Conservation (phyloP, 352 stramenopile species). For the Phytopythium chamaehyphon region DNA sequence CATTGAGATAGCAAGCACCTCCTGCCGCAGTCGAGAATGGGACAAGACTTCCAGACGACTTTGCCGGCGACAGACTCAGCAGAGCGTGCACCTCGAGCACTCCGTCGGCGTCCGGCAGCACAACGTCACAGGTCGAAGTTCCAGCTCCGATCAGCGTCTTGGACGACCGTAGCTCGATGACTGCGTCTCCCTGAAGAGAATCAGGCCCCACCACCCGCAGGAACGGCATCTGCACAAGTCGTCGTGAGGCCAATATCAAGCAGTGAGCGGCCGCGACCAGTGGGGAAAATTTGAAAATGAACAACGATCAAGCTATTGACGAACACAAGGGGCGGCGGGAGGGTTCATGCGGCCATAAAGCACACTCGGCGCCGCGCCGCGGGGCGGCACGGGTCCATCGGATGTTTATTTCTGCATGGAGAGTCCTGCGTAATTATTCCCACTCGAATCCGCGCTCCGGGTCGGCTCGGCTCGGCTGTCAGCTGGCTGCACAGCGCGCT, state of each 20-base stretch:
- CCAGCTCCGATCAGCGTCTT: constrained; percentile 56
- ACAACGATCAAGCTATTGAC: no score
- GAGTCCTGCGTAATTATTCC: constrained; percentile 39
- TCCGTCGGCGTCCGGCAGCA: constrained; percentile 24
- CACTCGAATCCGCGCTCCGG: constrained; percentile 21
- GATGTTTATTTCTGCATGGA: constrained; percentile 32
- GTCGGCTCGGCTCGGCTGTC: constrained; percentile 1
- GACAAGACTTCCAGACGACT: constrained; percentile 37
- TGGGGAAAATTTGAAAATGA: no score
- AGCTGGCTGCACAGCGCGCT: no score
- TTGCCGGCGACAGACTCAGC: constrained; percentile 34
- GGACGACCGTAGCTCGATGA: constrained; percentile 47
- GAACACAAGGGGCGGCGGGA: no score
- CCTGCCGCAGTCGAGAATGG: constrained; percentile 36
- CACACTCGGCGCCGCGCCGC: background rate
- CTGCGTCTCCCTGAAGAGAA: background rate
- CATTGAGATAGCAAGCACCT: constrained; percentile 54
- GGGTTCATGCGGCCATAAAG: constrained; percentile 1
- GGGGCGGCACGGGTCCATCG: constrained; percentile 12
- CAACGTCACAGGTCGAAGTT: constrained; percentile 48
- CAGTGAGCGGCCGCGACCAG: background rate
- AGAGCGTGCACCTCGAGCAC: constrained; percentile 59
- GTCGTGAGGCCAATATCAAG: background rate
- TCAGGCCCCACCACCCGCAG: constrained; percentile 17
- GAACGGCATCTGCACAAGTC: constrained; percentile 35